Evolutionary conservation across 1,284 basidiomycete genomes (phyloP).

Genomic region (Irpex sp.): DNA sequence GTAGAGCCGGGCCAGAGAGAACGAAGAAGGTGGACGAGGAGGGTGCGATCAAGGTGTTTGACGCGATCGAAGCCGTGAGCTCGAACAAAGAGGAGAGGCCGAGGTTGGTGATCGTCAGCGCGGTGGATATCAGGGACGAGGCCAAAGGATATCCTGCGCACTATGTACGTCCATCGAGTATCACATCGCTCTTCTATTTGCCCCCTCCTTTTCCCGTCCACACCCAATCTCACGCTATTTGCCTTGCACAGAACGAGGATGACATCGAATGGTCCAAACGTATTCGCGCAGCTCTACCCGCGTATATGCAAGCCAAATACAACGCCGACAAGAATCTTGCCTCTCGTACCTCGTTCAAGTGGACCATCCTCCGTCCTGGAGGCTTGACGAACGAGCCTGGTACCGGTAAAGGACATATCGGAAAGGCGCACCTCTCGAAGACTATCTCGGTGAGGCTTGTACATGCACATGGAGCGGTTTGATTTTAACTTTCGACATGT

Average conservation of each 20-base stretch:
- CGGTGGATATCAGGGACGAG: slow-evolving; percentile 59
- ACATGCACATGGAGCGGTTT: no score
- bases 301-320: slow-evolving; percentile 64
- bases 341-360: slow-evolving; percentile 56
- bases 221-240: no score
- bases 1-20: slow-evolving; percentile 60
- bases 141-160: slow-evolving; percentile 48
- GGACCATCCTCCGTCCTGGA: slow-evolving; percentile 70
- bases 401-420: slow-evolving; percentile 50
- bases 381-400: slow-evolving; percentile 51
- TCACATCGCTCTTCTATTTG: background rate
- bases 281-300: slow-evolving; percentile 37
- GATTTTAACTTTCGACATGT: background rate
- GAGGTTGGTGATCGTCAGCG: slow-evolving; percentile 59
- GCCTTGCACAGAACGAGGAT: slow-evolving; percentile 35
- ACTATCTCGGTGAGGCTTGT: slow-evolving; percentile 39
- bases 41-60: slow-evolving; percentile 71
- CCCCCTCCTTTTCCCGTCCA: background rate
- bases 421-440: slow-evolving; percentile 48
- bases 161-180: slow-evolving; percentile 40
- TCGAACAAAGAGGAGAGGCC: slow-evolving; percentile 36
- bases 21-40: slow-evolving; percentile 69
- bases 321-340: slow-evolving; percentile 69
- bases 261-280: slow-evolving; percentile 44
- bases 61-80: slow-evolving; percentile 57